Base-by-base conservation (phyloP, 306 rosid genomes). In the Prunus fruticosa region DNA sequence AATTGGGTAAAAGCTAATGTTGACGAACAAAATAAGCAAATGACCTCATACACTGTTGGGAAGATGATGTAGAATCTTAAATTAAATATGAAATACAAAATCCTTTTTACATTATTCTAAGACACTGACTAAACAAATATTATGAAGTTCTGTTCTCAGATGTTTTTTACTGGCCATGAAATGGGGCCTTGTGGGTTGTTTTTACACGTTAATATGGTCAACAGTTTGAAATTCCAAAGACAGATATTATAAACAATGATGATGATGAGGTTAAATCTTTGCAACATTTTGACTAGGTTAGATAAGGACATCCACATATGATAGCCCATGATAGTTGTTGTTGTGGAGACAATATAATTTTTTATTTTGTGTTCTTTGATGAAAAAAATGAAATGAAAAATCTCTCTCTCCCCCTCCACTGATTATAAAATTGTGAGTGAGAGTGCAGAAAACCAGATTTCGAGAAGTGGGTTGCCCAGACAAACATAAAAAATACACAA, bases 261-360 rank as follows among this genome's bases (percentile, higher is more conserved):
- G 60, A 38, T 56, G 64, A 78, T 5, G 5, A n/a, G 34, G 19
- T 77, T 47, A 53, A 25, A 72, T 64, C 23, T 67, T 61, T 57
- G 50, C 53, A 67, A 69, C 78, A 79, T 69, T 61, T 87, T 87
- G 91, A 93, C 88, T 74, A 53, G 86, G 91, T 89, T 91, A 87
- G 84, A 82, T 69, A 78, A 28, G 71, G 80, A 81, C 74, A 72
- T 78, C 79, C 58, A 73, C 79, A 72, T 78, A 80, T 86, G 77
- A 54, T 71, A 13, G 67, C 54, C 76, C 76, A 56, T 57, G 25
- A 54, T 41, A 57, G 67, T 20, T 57, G 47, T 41, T 22, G 67
- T 13, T 72, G 47, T 38, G 54, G 38, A 41, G 67, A 57, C 66
- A 22, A 18, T 22, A 72, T 54, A 20, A 38, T 3, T 13, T 56